Evolutionary conservation across 1,139 yeast genomes (phyloP), one percentile per base, ranked within the genome.

Genomic region (Citeromyces hawaiiensis): DNA sequence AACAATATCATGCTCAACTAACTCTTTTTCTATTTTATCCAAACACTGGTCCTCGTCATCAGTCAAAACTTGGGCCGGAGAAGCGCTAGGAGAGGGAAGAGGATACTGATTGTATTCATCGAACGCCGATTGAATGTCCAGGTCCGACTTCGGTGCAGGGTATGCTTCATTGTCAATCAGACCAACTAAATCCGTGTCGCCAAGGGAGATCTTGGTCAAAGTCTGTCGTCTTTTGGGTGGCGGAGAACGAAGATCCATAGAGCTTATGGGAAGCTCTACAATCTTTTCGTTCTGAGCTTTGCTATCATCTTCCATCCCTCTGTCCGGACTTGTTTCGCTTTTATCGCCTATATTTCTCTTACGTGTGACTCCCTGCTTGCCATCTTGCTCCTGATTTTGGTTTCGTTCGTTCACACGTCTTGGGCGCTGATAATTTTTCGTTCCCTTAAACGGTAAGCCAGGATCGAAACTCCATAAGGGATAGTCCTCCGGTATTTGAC

Each of bases 11-110:
- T 54, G 49, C 29, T 70, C 57, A 25, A 35, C 36, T 9, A 38
- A 35, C 19, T 45, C 39, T 23, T 37, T 36, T 16, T 39, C 38
- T 4, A 40, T 33, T 4, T 38, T 43, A 3, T 42, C 46, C 35
- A 17, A 43, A 11, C 38, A 44, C 10, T 44, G 45, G 10, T 46
- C 44, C 35, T 52, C 54, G 13, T 49, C 52, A 15, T 56, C 53
- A 10, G 48, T 51, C 3, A 52, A 49, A 1, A 64, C 49, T 44
- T 70, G 78, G 5, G 66, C 68, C 0, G 83, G 83, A 1, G 83
- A 75, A 1, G 83, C 85, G 49, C 79, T 72, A 0, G 85, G 85
- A 4, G 82, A 76, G 0, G 83, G 83, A 25, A 76, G 60, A 0
- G 82, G 82, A 15, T 72, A 59, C 43, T 23, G 27, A 23, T 23